phyloP scores from a whole-genome alignment of 306 rosid genomes.

The Parietaria judaica region DNA sequence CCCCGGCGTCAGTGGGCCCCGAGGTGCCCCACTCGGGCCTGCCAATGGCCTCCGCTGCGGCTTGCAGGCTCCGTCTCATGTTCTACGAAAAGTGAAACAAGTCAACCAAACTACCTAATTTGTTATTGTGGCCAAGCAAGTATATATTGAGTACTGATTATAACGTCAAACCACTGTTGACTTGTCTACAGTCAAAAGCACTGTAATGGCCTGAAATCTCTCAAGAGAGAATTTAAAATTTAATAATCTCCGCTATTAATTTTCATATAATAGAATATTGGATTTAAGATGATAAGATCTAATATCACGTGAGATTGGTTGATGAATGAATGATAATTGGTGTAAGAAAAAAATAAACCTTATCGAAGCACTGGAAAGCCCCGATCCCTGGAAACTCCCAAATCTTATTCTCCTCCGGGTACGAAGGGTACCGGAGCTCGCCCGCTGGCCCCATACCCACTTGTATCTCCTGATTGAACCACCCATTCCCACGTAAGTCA shows the following conservation, averaged over 20 bases:
- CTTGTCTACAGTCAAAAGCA: too few relatives aligned
- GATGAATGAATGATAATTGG: too few relatives aligned
- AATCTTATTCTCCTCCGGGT: slow-evolving; percentile 84
- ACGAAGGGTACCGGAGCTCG: slow-evolving; percentile 92
- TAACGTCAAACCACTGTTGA: too few relatives aligned
- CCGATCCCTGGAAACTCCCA: slow-evolving; percentile 97
- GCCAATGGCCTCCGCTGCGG: slow-evolving; percentile 64
- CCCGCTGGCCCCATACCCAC: slow-evolving; percentile 99
- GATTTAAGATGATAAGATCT: too few relatives aligned
- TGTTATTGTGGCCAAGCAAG: too few relatives aligned
- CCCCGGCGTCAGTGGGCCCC: slow-evolving; percentile 94
- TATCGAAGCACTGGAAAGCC: slow-evolving; percentile 91
- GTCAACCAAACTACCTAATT: too few relatives aligned
- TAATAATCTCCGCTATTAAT: too few relatives aligned
- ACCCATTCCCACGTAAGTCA: background rate
- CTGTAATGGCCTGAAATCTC: too few relatives aligned
- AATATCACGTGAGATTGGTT: too few relatives aligned
- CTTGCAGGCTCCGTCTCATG: slow-evolving; percentile 70
- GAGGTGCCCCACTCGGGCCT: slow-evolving; percentile 88
- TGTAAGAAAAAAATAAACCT: slow-evolving; percentile 28
- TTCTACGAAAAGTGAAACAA: slow-evolving; percentile 40
- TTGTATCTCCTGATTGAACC: slow-evolving; percentile 85
- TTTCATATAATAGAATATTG: too few relatives aligned
- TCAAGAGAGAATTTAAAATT: too few relatives aligned
- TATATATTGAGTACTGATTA: too few relatives aligned